Conservation (phyloP, 371 early-diverging fungal genomes). For the Thermomucor indicae-seudaticae region DNA sequence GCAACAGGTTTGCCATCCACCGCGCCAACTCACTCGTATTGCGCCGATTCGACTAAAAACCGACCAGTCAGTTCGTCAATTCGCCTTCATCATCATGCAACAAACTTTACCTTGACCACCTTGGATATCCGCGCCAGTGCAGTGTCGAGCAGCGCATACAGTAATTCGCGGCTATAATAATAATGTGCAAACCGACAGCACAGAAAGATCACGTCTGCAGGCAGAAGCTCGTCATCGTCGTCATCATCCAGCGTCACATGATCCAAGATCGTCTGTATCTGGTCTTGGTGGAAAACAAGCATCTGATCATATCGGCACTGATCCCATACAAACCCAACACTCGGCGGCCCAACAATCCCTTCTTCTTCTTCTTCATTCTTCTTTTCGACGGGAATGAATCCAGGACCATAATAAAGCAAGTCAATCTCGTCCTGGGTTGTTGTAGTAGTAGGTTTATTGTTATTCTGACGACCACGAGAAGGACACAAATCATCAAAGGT, state of each 20-base stretch:
- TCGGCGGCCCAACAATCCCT: constrained; percentile 1
- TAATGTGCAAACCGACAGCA: constrained; percentile 86
- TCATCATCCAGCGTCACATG: constrained; percentile 61
- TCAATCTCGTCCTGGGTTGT: not conserved
- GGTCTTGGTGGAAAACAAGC: constrained; percentile 80
- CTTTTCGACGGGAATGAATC: constrained; percentile 5
- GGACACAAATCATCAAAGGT: constrained; percentile 74
- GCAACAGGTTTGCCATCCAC: constrained; percentile 81
- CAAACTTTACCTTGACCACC: constrained; percentile 44
- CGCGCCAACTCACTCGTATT: constrained; percentile 55
- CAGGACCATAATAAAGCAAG: not conserved
- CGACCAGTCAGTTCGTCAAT: not conserved
- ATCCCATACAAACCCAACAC: constrained; percentile 63
- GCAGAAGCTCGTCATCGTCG: constrained; percentile 56
- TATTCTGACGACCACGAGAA: constrained; percentile 46
- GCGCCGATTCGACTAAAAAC: constrained; percentile 17
- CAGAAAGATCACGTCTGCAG: constrained; percentile 85
- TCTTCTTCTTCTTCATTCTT: constrained; percentile 6
- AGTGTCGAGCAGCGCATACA: constrained; percentile 60
- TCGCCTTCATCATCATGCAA: too few species aligned
- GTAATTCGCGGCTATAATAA: constrained; percentile 61
- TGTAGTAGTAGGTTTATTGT: constrained; percentile 48
- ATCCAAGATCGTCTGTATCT: constrained; percentile 67
- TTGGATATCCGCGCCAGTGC: constrained; percentile 56
- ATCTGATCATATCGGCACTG: constrained; percentile 80